Conservation (phyloP, 176 grass and related monocot species). For the Carex parvula region DNA sequence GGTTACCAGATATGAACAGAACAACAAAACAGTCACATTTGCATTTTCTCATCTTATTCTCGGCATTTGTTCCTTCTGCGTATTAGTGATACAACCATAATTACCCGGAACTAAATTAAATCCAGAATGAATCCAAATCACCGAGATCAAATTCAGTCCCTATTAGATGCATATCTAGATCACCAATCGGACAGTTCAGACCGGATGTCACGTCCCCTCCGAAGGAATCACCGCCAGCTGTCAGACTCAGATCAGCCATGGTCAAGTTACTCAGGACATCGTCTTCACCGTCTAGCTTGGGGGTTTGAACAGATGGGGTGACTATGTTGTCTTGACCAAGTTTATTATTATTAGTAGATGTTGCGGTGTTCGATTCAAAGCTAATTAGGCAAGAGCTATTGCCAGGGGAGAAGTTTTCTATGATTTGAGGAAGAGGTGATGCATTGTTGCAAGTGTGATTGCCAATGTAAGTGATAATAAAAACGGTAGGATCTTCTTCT, state of each 20-base stretch:
- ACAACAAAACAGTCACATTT: background rate
- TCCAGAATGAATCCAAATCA: constrained; percentile 12
- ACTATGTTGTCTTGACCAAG: background rate
- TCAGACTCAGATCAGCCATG: constrained; percentile 29
- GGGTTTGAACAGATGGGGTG: constrained; percentile 6
- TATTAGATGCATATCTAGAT: background rate
- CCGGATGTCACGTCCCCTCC: constrained; percentile 38
- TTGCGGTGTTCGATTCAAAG: constrained; percentile 32
- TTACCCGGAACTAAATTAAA: background rate
- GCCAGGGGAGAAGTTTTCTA: background rate
- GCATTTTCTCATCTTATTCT: background rate
- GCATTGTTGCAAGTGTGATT: constrained; percentile 64
- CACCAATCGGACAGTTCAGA: constrained; percentile 3
- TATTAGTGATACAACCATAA: background rate
- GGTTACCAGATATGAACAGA: background rate
- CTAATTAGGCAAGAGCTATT: constrained; percentile 36
- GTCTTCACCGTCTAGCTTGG: constrained; percentile 32
- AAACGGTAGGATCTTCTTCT: constrained; percentile 35
- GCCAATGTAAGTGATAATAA: constrained; percentile 59
- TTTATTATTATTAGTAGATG: background rate
- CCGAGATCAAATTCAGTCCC: background rate
- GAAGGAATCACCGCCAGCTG: background rate
- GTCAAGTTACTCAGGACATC: constrained; percentile 64
- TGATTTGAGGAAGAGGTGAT: constrained; percentile 16
- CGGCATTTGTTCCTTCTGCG: background rate